These are phyloP conservation scores for Lentinula guzmanii DNA, from an alignment of 768 basidiomycete genomes.

Conservation along the genomic window DNA sequence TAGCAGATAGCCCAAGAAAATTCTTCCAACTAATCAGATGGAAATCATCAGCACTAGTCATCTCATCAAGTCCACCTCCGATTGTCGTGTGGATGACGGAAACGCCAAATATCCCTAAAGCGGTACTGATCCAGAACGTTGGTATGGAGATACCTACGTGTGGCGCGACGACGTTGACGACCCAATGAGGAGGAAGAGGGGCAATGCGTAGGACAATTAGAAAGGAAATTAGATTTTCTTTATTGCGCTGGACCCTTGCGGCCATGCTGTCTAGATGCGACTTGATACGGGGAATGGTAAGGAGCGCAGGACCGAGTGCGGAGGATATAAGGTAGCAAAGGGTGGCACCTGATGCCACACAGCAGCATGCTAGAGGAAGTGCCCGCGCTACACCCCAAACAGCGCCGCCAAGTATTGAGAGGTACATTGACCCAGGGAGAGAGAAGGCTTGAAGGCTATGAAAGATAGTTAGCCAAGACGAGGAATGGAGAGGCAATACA, in stretches of 20 bases:
- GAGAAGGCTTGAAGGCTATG: slow-evolving; percentile 94
- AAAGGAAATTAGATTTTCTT: slow-evolving; percentile 78
- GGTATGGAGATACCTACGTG: slow-evolving; percentile 84
- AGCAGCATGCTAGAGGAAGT: slow-evolving; percentile 85
- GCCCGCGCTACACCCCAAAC: slow-evolving; percentile 89
- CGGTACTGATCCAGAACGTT: slow-evolving; percentile 88
- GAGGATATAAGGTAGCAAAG: slow-evolving; percentile 92
- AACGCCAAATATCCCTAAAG: slow-evolving; percentile 86
- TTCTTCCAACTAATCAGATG: slow-evolving; percentile 91
- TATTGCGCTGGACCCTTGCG: slow-evolving; percentile 65
- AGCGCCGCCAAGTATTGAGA: slow-evolving; percentile 93
- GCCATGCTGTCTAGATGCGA: slow-evolving; percentile 78
- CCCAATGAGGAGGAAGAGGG: slow-evolving; percentile 95
- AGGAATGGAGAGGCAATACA: slow-evolving; percentile 22
- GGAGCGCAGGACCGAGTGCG: slow-evolving; percentile 87
- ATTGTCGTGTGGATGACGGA: slow-evolving; percentile 95
- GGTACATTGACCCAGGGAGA: slow-evolving; percentile 95
- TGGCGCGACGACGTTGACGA: slow-evolving; percentile 87
- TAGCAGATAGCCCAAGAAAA: slow-evolving; percentile 76
- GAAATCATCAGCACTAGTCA: slow-evolving; percentile 93
- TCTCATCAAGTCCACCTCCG: slow-evolving; percentile 87
- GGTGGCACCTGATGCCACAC: slow-evolving; percentile 86
- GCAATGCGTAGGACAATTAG: slow-evolving; percentile 93
- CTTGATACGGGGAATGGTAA: slow-evolving; percentile 82
- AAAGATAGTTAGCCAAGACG: not conserved